Evolutionary conservation across 768 basidiomycete genomes (phyloP).

Genomic region (Suillus subaureus): DNA sequence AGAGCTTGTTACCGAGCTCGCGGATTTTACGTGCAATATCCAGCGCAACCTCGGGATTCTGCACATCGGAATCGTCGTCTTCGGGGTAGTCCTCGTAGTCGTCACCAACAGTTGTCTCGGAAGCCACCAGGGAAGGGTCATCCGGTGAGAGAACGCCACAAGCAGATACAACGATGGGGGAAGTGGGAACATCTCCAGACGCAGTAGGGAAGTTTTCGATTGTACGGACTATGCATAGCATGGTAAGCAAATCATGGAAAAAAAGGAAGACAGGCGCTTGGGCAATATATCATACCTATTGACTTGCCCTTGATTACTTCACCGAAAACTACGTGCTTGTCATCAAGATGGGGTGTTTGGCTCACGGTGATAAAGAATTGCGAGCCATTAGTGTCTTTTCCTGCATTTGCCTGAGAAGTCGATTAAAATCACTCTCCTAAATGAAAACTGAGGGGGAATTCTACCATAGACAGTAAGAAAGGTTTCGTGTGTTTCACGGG

Average conservation of each 20-base stretch:
- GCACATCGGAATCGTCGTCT: slow-evolving; percentile 72
- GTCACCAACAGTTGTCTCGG: slow-evolving; percentile 55
- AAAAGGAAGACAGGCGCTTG: not conserved
- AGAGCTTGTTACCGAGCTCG: slow-evolving; percentile 75
- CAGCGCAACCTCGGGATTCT: slow-evolving; percentile 73
- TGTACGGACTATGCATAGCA: slow-evolving; percentile 53
- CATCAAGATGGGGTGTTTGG: slow-evolving; percentile 75
- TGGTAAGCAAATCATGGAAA: not conserved
- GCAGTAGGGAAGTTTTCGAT: slow-evolving; percentile 78
- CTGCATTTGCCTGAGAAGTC: slow-evolving; percentile 78
- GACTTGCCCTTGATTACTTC: slow-evolving; percentile 89
- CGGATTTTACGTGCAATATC: slow-evolving; percentile 77
- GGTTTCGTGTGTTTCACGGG: slow-evolving; percentile 81
- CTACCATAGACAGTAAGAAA: slow-evolving; percentile 92
- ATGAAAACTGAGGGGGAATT: slow-evolving; percentile 11
- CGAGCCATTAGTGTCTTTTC: slow-evolving; percentile 76
- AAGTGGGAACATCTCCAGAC: slow-evolving; percentile 73
- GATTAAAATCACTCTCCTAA: not conserved
- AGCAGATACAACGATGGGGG: slow-evolving; percentile 71
- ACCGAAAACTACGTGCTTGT: slow-evolving; percentile 84
- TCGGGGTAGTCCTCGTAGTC: slow-evolving; percentile 87
- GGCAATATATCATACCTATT: slow-evolving; percentile 45
- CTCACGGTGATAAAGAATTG: slow-evolving; percentile 80
- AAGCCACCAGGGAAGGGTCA: slow-evolving; percentile 56
- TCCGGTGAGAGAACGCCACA: slow-evolving; percentile 78